phyloP scores from a whole-genome alignment of 2,329 filamentous ascomycete species.

The Sarocladium kiliense region DNA sequence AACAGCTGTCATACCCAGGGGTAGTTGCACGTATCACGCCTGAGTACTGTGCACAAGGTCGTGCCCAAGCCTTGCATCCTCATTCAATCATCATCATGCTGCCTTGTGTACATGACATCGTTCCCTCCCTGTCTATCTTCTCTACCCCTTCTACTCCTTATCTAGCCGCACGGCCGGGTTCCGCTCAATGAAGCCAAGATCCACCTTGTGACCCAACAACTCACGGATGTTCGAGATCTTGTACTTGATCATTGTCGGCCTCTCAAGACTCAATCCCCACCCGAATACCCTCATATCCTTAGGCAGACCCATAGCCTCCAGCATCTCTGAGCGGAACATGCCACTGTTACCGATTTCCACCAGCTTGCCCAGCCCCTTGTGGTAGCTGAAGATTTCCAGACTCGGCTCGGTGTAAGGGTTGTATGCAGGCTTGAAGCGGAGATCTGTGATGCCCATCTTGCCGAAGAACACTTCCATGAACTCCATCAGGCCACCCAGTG shows the following conservation, averaged over 20 bases:
- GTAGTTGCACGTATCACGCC: neutral
- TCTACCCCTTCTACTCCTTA: conserved; percentile 55
- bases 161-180: conserved; percentile 89
- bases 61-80: conserved; percentile 5
- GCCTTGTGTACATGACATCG: conserved; percentile 7
- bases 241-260: conserved; percentile 98
- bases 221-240: conserved; percentile 86
- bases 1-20: neutral
- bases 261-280: conserved; percentile 85
- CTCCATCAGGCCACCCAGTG: conserved; percentile 86
- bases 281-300: conserved; percentile 91
- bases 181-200: conserved; percentile 84
- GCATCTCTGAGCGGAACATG: conserved; percentile 98
- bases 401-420: conserved; percentile 93
- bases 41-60: too few relatives aligned
- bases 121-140: conserved; percentile 1
- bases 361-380: conserved; percentile 82
- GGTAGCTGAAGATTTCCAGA: conserved; percentile 98
- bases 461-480: conserved; percentile 93
- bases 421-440: conserved; percentile 93
- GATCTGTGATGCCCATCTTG: conserved; percentile 82
- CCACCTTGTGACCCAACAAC: conserved; percentile 90
- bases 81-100: conserved; percentile 7
- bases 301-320: conserved; percentile 89
- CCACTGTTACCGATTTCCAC: conserved; percentile 97